Evolutionary conservation across 1,284 basidiomycete species (phyloP), one percentile per base, ranked within the genome.

Genomic region (Sporisorium reilianum): DNA sequence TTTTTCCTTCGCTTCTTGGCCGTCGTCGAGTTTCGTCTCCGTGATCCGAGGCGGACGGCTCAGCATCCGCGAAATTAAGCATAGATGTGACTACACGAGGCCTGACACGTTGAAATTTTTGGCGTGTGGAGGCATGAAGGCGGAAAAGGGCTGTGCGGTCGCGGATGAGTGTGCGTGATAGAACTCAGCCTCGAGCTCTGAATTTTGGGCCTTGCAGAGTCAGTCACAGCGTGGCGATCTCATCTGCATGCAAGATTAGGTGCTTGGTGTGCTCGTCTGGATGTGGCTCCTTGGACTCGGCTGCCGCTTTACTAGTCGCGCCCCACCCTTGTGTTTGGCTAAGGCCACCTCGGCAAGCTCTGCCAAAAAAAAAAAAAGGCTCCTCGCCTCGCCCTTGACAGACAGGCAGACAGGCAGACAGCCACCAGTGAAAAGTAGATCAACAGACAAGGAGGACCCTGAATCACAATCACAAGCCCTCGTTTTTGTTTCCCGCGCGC

Each of bases 61-160:
- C 16, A 26, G 23, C 23, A 16, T 26, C 14, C 12, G 18, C 7
- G 8, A 30, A n/a, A 30, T 30, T 10, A 16, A 5, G 4, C 12
- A 5, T 18, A 38, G 36, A 12, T 38, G 36, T 38, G 36, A 38
- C 14, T 18, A 8, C 16, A 38, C 14, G 16, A 38, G 36, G 18
- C 36, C 36, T 38, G 16, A 38, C 36, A 38, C 3, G 6, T 34
- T 34, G 7, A 5, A 38, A 18, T 18, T 38, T 38, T 38, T 38
- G 7, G 12, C 3, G 48, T 52, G 64, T 66, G 64, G 64, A 66
- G 64, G 64, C 64, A 66, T 60, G 42, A 34, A 18, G 45, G 46
- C 40, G 23, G 38, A 14, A 9, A 38, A 38, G 36, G 38, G 38
- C 38, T 41, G 38, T 41, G 38, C 38, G 38, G 4, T n/a, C 20